phyloP scores from a whole-genome alignment of 2,329 filamentous ascomycete genomes.

The Penicillium psychrosexuale region DNA sequence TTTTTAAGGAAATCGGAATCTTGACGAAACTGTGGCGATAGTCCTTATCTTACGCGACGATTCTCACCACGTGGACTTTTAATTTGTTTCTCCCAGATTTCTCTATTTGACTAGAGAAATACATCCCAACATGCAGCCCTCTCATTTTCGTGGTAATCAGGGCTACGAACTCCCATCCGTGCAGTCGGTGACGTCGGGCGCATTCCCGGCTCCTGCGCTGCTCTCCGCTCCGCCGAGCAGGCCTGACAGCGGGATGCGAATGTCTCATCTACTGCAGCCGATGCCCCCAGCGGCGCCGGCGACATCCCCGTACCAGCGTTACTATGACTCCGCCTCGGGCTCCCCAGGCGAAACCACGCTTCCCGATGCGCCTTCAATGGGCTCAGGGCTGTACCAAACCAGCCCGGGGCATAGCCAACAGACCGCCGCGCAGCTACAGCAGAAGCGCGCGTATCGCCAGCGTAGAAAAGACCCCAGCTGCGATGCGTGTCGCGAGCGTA shows the following conservation, averaged over 20 bases:
- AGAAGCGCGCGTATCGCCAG: slow-evolving; percentile 93
- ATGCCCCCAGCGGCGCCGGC: slow-evolving; percentile 26
- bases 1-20: not conserved
- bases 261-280: slow-evolving; percentile 42
- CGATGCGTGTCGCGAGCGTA: slow-evolving; percentile 86
- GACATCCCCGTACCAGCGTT: slow-evolving; percentile 34
- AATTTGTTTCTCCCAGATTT: not conserved
- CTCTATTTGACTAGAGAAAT: not conserved
- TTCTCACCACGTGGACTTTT: not conserved
- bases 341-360: slow-evolving; percentile 40
- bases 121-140: slow-evolving; percentile 32
- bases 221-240: slow-evolving; percentile 40
- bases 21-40: slow-evolving; percentile 5
- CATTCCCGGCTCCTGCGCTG: slow-evolving; percentile 30
- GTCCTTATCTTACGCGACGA: not conserved
- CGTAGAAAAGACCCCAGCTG: slow-evolving; percentile 95
- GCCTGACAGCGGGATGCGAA: slow-evolving; percentile 40
- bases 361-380: slow-evolving; percentile 35
- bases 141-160: slow-evolving; percentile 31
- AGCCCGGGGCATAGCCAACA: slow-evolving; percentile 47
- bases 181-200: slow-evolving; percentile 35
- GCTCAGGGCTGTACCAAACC: slow-evolving; percentile 36
- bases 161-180: slow-evolving; percentile 36
- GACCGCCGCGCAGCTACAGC: slow-evolving; percentile 64
- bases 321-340: slow-evolving; percentile 41